These are phyloP conservation scores for Striga hermonthica DNA, from an alignment of 305 asterid species.

Conservation along the genomic window DNA sequence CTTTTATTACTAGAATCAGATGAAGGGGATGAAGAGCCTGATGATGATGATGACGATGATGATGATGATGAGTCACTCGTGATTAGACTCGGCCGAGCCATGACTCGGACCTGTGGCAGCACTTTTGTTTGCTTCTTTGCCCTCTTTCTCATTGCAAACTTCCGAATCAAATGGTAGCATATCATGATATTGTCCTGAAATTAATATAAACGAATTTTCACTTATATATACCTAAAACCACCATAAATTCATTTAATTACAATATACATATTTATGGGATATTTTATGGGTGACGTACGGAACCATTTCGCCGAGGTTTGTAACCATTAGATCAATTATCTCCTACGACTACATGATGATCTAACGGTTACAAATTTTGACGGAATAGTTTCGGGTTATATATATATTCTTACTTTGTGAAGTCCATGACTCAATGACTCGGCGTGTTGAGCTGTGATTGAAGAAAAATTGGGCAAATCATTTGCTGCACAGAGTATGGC, in stretches of 20 bases:
- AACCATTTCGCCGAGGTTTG: too few relatives aligned
- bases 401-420: constrained; percentile 42
- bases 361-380: too few relatives aligned
- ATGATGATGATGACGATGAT: constrained; percentile 41
- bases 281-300: too few relatives aligned
- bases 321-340: too few relatives aligned
- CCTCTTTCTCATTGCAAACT: constrained; percentile 25
- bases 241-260: too few relatives aligned
- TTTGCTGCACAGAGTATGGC: constrained; percentile 64
- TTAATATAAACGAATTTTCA: neutral
- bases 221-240: neutral
- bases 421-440: constrained; percentile 79
- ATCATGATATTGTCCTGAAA: constrained; percentile 61
- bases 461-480: constrained; percentile 57
- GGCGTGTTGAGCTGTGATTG: constrained; percentile 59
- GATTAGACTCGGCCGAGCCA: constrained; percentile 48
- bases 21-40: constrained; percentile 44
- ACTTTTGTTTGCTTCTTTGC: constrained; percentile 60
- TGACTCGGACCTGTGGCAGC: constrained; percentile 72
- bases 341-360: too few relatives aligned
- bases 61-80: constrained; percentile 50
- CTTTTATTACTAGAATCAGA: constrained; percentile 53
- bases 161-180: constrained; percentile 54
- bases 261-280: too few relatives aligned
- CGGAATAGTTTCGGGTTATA: too few relatives aligned